Conservation (phyloP, 345 rosid genomes). For the Gossypium anomalum region DNA sequence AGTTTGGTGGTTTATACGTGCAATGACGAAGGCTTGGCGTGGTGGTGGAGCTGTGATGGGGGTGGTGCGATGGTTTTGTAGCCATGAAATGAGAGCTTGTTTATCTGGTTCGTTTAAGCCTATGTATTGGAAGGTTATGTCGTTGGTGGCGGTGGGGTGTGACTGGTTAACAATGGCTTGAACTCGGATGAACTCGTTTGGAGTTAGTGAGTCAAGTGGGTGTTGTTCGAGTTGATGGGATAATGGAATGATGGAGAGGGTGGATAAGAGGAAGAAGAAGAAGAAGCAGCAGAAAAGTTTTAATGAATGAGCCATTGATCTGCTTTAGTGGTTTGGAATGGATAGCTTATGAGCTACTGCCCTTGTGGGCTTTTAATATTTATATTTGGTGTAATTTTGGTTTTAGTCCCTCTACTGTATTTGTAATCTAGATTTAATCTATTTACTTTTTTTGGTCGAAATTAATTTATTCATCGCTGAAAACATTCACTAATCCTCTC, state of each 20-base stretch:
- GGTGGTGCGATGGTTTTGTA: slow-evolving; percentile 7
- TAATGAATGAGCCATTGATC: slow-evolving; percentile 14
- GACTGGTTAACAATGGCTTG: slow-evolving; percentile 15
- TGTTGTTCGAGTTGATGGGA: slow-evolving; percentile 17
- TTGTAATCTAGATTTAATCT: too few species aligned
- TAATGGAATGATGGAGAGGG: neutral
- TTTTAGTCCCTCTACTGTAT: too few species aligned
- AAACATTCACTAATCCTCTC: accelerated
- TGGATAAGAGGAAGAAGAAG: slow-evolving; percentile 1
- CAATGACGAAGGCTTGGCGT: slow-evolving; percentile 34
- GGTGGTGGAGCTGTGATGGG: slow-evolving; percentile 20
- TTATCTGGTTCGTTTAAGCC: slow-evolving; percentile 40
- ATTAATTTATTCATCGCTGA: too few species aligned
- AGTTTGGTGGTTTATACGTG: slow-evolving; percentile 27
- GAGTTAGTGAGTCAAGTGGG: slow-evolving; percentile 32
- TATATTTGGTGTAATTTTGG: too few species aligned
- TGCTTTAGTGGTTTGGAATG: neutral
- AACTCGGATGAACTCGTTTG: slow-evolving; percentile 22
- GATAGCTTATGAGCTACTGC: too few species aligned
- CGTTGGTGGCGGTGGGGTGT: slow-evolving; percentile 13
- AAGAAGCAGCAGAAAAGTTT: neutral
- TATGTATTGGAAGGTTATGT: slow-evolving; percentile 30
- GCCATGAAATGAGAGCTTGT: slow-evolving; percentile 26
- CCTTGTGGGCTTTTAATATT: too few species aligned
- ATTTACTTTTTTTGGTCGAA: too few species aligned